Evolutionary conservation across 116 monocot genomes (phyloP), one percentile per base, ranked within the genome.

Genomic region (Dioscorea cayenensis): DNA sequence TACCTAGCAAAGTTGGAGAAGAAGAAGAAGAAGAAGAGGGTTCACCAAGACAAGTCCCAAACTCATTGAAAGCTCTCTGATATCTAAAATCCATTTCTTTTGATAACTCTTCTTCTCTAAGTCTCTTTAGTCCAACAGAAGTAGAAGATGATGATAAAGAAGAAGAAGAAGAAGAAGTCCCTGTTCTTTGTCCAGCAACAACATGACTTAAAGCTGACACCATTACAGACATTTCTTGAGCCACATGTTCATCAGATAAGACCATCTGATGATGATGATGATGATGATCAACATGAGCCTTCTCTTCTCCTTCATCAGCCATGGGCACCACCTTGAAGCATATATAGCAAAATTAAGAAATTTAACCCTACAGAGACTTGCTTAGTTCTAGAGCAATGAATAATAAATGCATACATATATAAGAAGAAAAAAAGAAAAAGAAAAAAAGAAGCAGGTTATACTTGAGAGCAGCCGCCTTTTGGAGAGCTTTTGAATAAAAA

Each of bases 151-250:
- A 3, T 32, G 32, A 32, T 32, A 32, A 32, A 3, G 32, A 32
- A 32, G 32, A 32, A 32, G 32, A n/a, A n/a, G n/a, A 32, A 32
- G 32, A 32, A 32, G 32, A 32, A 32, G 32, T 43, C 43, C 43
- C 19, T 18, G 50, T 10, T 52, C 72, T 2, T 4, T 32, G 32
- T 32, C 75, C 79, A 2, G 84, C 50, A 13, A 88, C 72, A 7
- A 88, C 88, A 22, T 67, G 66, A 12, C 76, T 75, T 37, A 88
- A 64, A 17, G 88, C 88, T 4, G 81, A 74, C 1, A 88, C 88
- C 72, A 88, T 82, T 25, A 28, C 65, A 10, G 73, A 76, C 78
- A 73, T 80, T 77, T 89, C 85, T 73, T 36, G 29, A 11, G 63
- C 69, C n/a, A 25, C 66, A 49, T 32, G 28, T 18, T 71, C 14